These are phyloP conservation scores for Cadophora luteo-olivacea DNA, from an alignment of 2,329 filamentous ascomycete genomes.

Conservation along the genomic window DNA sequence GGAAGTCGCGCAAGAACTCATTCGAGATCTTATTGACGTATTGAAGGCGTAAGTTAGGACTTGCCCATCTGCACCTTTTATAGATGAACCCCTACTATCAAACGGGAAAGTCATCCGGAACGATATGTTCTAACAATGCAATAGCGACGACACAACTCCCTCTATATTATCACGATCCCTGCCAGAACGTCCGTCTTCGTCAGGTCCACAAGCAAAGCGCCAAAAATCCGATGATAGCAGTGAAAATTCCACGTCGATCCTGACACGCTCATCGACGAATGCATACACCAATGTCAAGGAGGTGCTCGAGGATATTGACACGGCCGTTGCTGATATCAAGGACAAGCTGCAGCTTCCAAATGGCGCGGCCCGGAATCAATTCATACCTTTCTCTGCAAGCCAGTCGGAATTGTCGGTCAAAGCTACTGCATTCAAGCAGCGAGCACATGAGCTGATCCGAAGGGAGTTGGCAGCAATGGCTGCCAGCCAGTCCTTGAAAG, in stretches of 20 bases:
- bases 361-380: slow-evolving; percentile 37
- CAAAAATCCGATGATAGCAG: slow-evolving; percentile 59
- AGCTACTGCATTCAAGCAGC: slow-evolving; percentile 59
- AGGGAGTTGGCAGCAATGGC: slow-evolving; percentile 63
- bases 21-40: slow-evolving; percentile 52
- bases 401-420: slow-evolving; percentile 40
- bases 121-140: slow-evolving; percentile 42
- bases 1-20: slow-evolving; percentile 47
- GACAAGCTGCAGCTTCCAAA: slow-evolving; percentile 53
- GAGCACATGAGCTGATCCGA: slow-evolving; percentile 66
- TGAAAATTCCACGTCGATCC: slow-evolving; percentile 51
- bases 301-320: slow-evolving; percentile 63
- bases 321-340: slow-evolving; percentile 55
- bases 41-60: slow-evolving; percentile 49
- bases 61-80: neutral
- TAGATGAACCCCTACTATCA: neutral
- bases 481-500: slow-evolving; percentile 45
- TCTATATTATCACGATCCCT: slow-evolving; percentile 63
- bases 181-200: slow-evolving; percentile 50
- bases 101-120: neutral
- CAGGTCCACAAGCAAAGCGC: slow-evolving; percentile 65
- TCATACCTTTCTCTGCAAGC: slow-evolving; percentile 30
- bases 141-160: slow-evolving; percentile 60
- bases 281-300: slow-evolving; percentile 68
- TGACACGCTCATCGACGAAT: slow-evolving; percentile 47